These are phyloP conservation scores for Alternaria ventricosa DNA, from an alignment of 2,329 filamentous ascomycete genomes.

Conservation along the genomic window DNA sequence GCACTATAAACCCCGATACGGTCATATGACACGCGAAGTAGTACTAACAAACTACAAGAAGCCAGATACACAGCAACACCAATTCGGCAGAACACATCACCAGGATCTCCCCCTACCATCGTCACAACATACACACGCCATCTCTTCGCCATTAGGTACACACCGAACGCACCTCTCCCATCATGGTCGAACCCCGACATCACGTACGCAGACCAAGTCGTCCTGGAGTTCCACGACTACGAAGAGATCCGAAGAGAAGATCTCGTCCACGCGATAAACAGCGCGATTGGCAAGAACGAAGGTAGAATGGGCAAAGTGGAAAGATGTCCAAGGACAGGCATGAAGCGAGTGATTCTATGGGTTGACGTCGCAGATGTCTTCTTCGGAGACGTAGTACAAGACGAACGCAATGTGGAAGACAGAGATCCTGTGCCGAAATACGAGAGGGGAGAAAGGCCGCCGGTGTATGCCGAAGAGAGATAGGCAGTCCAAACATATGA, in stretches of 20 bases:
- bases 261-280: conserved; percentile 9
- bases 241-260: conserved; percentile 5
- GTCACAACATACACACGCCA: conserved; percentile 17
- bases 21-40: background rate
- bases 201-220: conserved; percentile 13
- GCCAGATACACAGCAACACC: background rate
- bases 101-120: background rate
- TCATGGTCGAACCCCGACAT: conserved; percentile 17
- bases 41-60: background rate
- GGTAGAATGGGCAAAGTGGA: conserved; percentile 24
- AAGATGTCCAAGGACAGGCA: conserved; percentile 2
- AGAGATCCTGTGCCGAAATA: conserved; percentile 17
- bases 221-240: conserved; percentile 17
- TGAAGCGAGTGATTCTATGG: conserved; percentile 16
- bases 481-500: background rate
- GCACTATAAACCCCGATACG: background rate
- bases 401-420: conserved; percentile 1
- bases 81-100: background rate
- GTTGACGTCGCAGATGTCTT: conserved; percentile 19
- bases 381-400: background rate
- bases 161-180: conserved; percentile 5
- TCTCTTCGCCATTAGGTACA: conserved; percentile 13
- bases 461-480: conserved; percentile 10
- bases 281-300: conserved; percentile 13
- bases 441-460: conserved; percentile 19